phyloP scores from a whole-genome alignment of 345 rosid genomes.

The Salix caprea region DNA sequence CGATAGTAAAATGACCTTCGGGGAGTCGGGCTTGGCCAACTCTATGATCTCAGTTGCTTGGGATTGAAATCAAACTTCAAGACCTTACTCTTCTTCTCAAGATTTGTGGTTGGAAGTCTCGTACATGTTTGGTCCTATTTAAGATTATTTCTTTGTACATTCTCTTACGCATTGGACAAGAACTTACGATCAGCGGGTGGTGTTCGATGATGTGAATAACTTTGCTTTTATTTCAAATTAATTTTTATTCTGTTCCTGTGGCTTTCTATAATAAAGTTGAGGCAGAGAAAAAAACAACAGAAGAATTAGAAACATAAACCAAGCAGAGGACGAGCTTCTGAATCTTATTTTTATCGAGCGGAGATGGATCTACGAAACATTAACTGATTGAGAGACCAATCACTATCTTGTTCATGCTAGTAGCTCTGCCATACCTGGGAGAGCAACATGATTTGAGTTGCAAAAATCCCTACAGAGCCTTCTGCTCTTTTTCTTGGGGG shows the following conservation, averaged over 20 bases:
- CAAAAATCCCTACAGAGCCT: background rate
- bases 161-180: background rate
- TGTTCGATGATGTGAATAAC: too few species aligned
- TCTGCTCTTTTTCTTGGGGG: background rate
- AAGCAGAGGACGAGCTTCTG: background rate
- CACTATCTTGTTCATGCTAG: background rate
- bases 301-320: background rate
- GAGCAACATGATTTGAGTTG: background rate
- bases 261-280: background rate
- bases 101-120: background rate
- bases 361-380: background rate
- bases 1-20: conserved; percentile 63
- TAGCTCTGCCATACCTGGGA: background rate
- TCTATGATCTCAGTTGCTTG: conserved; percentile 73
- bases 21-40: conserved; percentile 82
- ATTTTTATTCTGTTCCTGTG: too few species aligned
- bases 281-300: background rate
- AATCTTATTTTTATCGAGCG: background rate
- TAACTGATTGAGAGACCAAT: background rate
- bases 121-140: background rate
- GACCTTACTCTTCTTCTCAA: background rate
- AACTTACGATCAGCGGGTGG: background rate
- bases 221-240: too few species aligned
- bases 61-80: conserved; percentile 38
- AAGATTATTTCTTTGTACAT: conserved; percentile 2